Evolutionary conservation across 305 asterid genomes (phyloP), one percentile per base, ranked within the genome.

Genomic region (Rubia balearica): DNA sequence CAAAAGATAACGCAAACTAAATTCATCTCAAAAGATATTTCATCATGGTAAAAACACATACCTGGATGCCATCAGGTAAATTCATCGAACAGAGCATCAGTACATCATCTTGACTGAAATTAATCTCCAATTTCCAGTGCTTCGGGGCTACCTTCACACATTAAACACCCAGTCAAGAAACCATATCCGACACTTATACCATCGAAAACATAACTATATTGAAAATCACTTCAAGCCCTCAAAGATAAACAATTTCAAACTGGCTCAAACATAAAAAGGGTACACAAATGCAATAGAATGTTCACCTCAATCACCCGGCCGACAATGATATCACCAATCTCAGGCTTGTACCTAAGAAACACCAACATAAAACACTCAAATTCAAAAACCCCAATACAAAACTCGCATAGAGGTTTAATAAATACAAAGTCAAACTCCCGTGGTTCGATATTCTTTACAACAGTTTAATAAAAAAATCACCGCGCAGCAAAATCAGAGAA

Each of bases 61-160:
- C 98, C 98, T 94, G 98, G 77, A 94, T 85, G 61, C 99, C 99
- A 78, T 94, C 98, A 12, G 98, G 99, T 70, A 94, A 85, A 80
- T 88, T 89, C 96, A 94, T 89, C 0, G 96, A 91, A 60, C 98
- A 94, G 83, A 89, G 95, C 99, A 91, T 91, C 79, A 94, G 82
- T 24, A 91, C 96, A 0, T 98, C 99, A 76, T 87, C 95, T 83
- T 88, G 98, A 80, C 87, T 87, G 75, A 83, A 89, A 81, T 94
- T 91, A 75, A 91, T 86, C 84, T 91, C 97, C 86, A 91, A 73
- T 80, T 85, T 91, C 99, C 96, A 91, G 49, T 98, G 90, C 86
- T 94, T 94, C 13, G 95, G 95, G 61, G 92, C 96, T 80, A 91
- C 95, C 98, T 93, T 74, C 24, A 55, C 41, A 68, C 69, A 65